Percentiles rank a stretch among this genome's conserved stretches.
Evolutionary conservation across 306 rosid genomes (phyloP).

Genomic region (Fragaria ananassa): DNA sequence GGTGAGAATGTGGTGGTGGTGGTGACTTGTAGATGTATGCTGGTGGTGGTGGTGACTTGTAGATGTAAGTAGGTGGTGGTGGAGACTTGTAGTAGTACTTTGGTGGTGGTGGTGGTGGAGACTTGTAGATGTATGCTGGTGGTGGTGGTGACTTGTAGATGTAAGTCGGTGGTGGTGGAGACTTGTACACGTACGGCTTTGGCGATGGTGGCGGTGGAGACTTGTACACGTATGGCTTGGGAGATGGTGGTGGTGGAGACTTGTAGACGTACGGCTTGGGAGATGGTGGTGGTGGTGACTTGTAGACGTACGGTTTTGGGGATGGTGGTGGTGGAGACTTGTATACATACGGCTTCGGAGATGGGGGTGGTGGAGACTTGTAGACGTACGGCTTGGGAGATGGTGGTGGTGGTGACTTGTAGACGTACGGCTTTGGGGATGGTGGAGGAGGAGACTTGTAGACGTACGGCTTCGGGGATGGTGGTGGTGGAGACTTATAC

Average conservation of each 20-base stretch:
- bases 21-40: conserved; percentile 40
- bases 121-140: no score
- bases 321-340: conserved; percentile 14
- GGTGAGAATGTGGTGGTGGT: conserved; percentile 27
- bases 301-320: neutral
- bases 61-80: neutral
- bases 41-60: conserved; percentile 32
- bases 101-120: conserved; percentile 17
- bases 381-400: conserved; percentile 12
- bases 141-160: no score
- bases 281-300: conserved; percentile 25
- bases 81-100: conserved; percentile 19
- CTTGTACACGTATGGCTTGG: conserved; percentile 11
- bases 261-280: neutral
- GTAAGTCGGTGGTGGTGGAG: conserved; percentile 17
- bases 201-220: conserved; percentile 48
- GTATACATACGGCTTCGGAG: neutral
- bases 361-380: conserved; percentile 30
- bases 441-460: conserved; percentile 36
- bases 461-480: neutral
- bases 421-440: neutral
- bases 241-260: conserved; percentile 27
- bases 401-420: conserved; percentile 27
- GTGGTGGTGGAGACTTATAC: conserved; percentile 35
- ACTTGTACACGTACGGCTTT: neutral